These are phyloP conservation scores for Termitomyces heimii DNA, from an alignment of 768 basidiomycete species.

Conservation along the genomic window DNA sequence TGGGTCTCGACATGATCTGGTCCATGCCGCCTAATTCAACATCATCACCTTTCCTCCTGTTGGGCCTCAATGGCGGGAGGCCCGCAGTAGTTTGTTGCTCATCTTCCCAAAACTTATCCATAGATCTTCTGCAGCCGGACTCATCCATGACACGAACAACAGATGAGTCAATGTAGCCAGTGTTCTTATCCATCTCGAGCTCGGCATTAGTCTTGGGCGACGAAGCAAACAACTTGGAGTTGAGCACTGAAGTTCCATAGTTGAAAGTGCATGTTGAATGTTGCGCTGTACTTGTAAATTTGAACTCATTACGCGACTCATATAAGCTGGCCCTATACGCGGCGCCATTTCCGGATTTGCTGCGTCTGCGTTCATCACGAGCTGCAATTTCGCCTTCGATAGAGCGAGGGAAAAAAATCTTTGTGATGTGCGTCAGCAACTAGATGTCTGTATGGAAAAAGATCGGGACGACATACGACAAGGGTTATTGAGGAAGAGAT, in stretches of 20 bases:
- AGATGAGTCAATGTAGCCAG: constrained; percentile 11
- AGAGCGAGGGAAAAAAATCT: constrained; percentile 86
- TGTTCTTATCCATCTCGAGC: constrained; percentile 13
- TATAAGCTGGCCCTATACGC: constrained; percentile 13
- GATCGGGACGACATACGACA: constrained; percentile 38
- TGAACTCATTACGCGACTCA: constrained; percentile 16
- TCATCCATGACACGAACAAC: neutral
- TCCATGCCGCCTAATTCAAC: constrained; percentile 30
- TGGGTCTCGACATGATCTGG: constrained; percentile 33
- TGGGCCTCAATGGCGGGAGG: constrained; percentile 33
- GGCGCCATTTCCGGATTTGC: constrained; percentile 22
- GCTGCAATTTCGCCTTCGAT: constrained; percentile 58
- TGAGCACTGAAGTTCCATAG: constrained; percentile 6
- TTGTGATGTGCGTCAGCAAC: neutral
- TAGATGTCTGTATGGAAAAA: neutral
- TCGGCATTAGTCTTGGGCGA: constrained; percentile 24
- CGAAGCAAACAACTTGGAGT: constrained; percentile 23
- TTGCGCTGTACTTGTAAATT: constrained; percentile 13
- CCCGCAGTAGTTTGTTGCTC: constrained; percentile 20
- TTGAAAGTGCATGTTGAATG: constrained; percentile 8
- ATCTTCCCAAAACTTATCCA: constrained; percentile 19
- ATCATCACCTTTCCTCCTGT: constrained; percentile 34
- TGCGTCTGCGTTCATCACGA: constrained; percentile 39
- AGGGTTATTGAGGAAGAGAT: constrained; percentile 74
- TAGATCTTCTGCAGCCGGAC: constrained; percentile 14